A percentile compares a stretch with the other conserved stretches of the same genome.
Conservation (phyloP, 768 basidiomycete genomes). For the Trichaptum fuscoviolaceum region DNA sequence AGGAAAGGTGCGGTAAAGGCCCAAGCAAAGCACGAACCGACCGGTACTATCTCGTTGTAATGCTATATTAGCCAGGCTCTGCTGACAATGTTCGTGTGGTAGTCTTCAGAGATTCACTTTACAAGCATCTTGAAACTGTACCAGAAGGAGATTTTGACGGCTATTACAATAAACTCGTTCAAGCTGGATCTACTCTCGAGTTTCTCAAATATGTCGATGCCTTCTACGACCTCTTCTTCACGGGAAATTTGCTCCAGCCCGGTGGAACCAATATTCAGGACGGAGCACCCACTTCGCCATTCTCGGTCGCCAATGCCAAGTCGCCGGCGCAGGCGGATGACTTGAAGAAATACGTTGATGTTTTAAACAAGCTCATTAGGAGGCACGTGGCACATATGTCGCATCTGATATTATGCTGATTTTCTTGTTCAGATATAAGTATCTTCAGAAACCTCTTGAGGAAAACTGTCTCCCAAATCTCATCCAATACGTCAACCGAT, state of each 20-base stretch:
- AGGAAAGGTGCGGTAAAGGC: conserved; percentile 92
- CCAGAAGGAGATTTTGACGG: conserved; percentile 76
- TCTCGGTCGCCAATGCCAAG: conserved; percentile 80
- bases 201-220: conserved; percentile 95
- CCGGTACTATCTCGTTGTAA: conserved; percentile 36
- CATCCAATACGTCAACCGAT: conserved; percentile 86
- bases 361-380: conserved; percentile 92
- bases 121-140: conserved; percentile 84
- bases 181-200: conserved; percentile 91
- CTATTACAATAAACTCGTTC: conserved; percentile 77
- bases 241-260: conserved; percentile 94
- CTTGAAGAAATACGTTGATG: conserved; percentile 90
- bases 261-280: conserved; percentile 91
- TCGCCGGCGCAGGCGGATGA: conserved; percentile 77
- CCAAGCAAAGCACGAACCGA: conserved; percentile 89
- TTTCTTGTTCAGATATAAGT: conserved; percentile 74
- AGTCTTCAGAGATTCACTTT: conserved; percentile 94
- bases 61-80: neutral
- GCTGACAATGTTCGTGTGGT: conserved; percentile 12
- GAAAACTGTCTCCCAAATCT: conserved; percentile 75
- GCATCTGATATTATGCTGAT: conserved; percentile 8
- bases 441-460: conserved; percentile 96
- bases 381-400: conserved; percentile 45
- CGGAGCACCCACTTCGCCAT: conserved; percentile 77
- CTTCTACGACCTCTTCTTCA: conserved; percentile 93